Base-by-base conservation (phyloP, 768 basidiomycete species). In the Termitomyces sp. region DNA sequence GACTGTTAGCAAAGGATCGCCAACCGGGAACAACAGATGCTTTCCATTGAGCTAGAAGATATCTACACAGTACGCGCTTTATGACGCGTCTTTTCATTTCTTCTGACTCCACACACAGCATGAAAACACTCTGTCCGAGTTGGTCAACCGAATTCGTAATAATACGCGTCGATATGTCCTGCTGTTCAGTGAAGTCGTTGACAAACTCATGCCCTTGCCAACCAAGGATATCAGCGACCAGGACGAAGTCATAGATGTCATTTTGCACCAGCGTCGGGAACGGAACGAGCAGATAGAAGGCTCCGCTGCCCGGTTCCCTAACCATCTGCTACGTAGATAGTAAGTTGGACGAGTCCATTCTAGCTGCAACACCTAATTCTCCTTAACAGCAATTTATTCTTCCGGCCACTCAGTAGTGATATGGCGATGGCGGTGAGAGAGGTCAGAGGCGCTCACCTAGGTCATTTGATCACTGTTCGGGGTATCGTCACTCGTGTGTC, bases 401-500 rank as follows among this genome's bases (percentile, higher is more conserved):
- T 99, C 75, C 84, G 86, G 51, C 95, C 97, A 50, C 79, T 95
- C 42, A 81, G 78, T n/a, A 86, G 80, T 16, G 86, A 90, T 61
- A 67, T 85, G 17, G 79, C 87, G 14, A 80, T 97, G 68, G 95
- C 97, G 37, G 97, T 98, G 16, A 87, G 97, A 51, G 87, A 96
- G 44, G 93, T 98, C 43, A 89, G 85, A 62, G 92, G 95, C 14
- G 65, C 74, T 8, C 87, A 93, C 60, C 82, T 98, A n/a, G 97
- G 97, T 46, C 87, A 83, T 60, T 78, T 98, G 58, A 96, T 99
- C 70, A 98, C 94, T 34, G 92, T 96, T 61, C 91, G 95, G 41
- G 97, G 97, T 54, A 98, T 99, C 63, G 94, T 98, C 53, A 99
- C 95, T 31, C 94, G 97, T 60, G 95, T 99, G 4, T 98, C 95